Evolutionary conservation across 768 basidiomycete genomes (phyloP), one percentile per base, ranked within the genome.

Genomic region (Tylopilus sp.): DNA sequence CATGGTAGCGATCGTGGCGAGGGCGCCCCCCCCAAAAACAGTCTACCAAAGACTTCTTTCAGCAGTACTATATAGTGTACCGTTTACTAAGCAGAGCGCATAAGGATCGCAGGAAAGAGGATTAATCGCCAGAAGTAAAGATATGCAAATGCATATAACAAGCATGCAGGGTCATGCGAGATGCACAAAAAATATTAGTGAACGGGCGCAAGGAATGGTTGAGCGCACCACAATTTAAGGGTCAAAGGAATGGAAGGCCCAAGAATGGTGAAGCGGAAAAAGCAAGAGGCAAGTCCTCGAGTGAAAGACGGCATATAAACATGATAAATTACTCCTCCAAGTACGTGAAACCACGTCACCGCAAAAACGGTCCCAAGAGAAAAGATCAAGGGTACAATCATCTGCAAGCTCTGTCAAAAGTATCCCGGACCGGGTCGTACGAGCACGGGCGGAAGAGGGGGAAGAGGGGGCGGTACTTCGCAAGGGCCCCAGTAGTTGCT

Each of bases 271-370:
- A 41, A 28, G 10, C n/a, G n/a, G n/a, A 28, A 50, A 61, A 44
- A 12, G 44, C 44, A 61, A 55, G 42, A 35, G 36, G 31, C n/a
- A 22, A 30, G 52, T 23, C 38, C 42, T 41, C 20, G 45, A 3
- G 46, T 5, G 33, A 54, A 48, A 47, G 43, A 53, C 46, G 40
- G 21, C 40, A 56, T 62, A 66, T 69, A 62, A 56, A 66, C 65
- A 67, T 1, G 50, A 66, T 66, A 66, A 69, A 52, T 66, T 67
- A 69, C 26, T 52, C 43, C 31, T 42, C 30, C 17, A 44, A 50
- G n/a, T 38, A 33, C 44, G 31, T 21, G 38, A 40, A 15, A 48
- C 33, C 52, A 49, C 45, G 28, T 47, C 49, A 22, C 18, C 35
- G 20, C 31, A 46, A 51, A 38, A 18, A 33, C 17, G 38, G 49